Base-by-base conservation (phyloP, 306 rosid species). In the Lotus japonicus region DNA sequence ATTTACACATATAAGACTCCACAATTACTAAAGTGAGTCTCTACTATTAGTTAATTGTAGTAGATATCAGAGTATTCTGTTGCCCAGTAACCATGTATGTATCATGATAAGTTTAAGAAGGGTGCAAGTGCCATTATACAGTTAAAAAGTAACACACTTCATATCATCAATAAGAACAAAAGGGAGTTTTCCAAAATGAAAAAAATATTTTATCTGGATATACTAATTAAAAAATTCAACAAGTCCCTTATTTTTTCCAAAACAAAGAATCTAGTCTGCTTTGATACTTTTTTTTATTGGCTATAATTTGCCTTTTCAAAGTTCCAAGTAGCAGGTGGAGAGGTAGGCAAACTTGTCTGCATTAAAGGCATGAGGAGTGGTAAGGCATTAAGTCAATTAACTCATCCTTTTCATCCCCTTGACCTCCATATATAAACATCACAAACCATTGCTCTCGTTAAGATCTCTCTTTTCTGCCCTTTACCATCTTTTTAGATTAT, bases 341-440 rank as follows among this genome's bases (percentile, higher is more conserved):
- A 56, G 14, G 50, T 54, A 51, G 75, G 82, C 92, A 54, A 71
- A 57, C 21, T 72, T 78, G 68, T 80, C 89, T 85, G 86, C 4
- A 0, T 0, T 9, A 1, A n/a, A 19, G 48, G 14, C 71, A 58
- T 51, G 46, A 61, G 50, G 17, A 44, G 35, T 64, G 45, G 63
- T 53, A 44, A 64, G 58, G 44, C 41, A 44, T 79, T 76, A 38
- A 64, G 58, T 26, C 35, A 45, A 44, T 79, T 76, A 79, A 61
- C 78, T 68, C 42, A 61, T 55, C 17, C 45, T 74, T 16, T 42
- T 48, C 52, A 31, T 68, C 39, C 31, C 31, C 14, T 33, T 71
- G 26, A 48, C 56, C 45, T 45, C 10, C 35, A 62, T 58, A 62
- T 50, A 63, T 72, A 70, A 60, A 65, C 67, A 23, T 26, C 54